These are phyloP conservation scores for Vanderwaltozyma polyspora DNA, from an alignment of 805 yeast species.

Conservation along the genomic window DNA sequence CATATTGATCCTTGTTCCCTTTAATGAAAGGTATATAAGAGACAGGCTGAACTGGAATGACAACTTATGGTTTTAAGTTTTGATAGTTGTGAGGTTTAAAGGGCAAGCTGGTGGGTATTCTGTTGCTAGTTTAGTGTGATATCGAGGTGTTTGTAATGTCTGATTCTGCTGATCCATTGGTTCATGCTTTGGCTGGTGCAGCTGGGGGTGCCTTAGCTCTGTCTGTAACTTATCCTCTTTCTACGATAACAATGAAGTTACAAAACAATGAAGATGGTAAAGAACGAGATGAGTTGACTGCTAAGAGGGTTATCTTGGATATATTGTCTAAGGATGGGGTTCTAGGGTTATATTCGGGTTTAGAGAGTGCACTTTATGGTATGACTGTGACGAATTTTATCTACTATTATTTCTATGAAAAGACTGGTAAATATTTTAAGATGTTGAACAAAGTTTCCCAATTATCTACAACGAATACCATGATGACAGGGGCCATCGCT, in stretches of 20 bases:
- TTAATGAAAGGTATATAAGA: too few species aligned
- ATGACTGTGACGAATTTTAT: constrained; percentile 77
- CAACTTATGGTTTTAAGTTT: too few species aligned
- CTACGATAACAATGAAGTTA: constrained; percentile 76
- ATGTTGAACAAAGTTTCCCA: constrained; percentile 21
- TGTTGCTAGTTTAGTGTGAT: too few species aligned
- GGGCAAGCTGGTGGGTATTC: too few species aligned
- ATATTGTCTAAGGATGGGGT: constrained; percentile 51
- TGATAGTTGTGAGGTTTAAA: too few species aligned
- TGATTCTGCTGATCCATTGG: constrained; percentile 24
- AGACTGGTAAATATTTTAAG: constrained; percentile 40
- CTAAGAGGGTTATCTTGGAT: constrained; percentile 31
- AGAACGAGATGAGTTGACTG: constrained; percentile 13
- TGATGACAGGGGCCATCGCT: constrained; percentile 77
- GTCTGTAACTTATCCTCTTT: constrained; percentile 81
- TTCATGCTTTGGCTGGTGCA: constrained; percentile 92
- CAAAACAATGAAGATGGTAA: constrained; percentile 35
- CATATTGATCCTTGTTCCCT: too few species aligned
- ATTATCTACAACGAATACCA: constrained; percentile 53
- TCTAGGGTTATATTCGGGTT: constrained; percentile 66
- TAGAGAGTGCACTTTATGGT: constrained; percentile 81
- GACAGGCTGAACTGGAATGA: too few species aligned
- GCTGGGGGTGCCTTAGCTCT: constrained; percentile 85
- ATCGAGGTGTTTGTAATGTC: too few species aligned
- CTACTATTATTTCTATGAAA: constrained; percentile 84